A percentile compares a stretch with the other conserved stretches of the same genome.
phyloP scores from a whole-genome alignment of 179 eudicot species.

The Spinacia oleracea region DNA sequence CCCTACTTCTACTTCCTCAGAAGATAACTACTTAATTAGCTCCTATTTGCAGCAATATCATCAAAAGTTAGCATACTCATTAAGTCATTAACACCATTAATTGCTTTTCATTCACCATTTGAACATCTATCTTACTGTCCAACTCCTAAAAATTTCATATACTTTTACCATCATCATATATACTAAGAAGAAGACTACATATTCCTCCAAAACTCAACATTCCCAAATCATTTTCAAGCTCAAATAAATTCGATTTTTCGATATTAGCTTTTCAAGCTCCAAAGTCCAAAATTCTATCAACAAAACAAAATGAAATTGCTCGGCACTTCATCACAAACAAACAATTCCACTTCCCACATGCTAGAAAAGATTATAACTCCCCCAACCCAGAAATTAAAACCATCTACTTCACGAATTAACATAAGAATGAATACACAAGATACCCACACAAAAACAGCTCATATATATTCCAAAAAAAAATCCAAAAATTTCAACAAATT shows the following conservation, averaged over 20 bases:
- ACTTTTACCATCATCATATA: neutral
- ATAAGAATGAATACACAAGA: neutral
- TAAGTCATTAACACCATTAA: neutral
- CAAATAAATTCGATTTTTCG: neutral
- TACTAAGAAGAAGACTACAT: conserved; percentile 11
- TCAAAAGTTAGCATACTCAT: neutral
- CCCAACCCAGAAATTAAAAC: conserved; percentile 9
- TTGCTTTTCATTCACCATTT: neutral
- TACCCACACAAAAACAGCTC: neutral
- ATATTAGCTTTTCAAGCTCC: neutral
- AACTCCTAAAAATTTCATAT: conserved; percentile 9
- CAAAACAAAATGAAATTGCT: neutral
- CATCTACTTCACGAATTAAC: conserved; percentile 3
- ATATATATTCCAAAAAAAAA: neutral
- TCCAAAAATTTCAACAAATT: neutral
- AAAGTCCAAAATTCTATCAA: neutral
- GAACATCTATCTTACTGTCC: conserved; percentile 6
- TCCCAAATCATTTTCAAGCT: neutral
- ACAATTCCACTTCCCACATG: conserved; percentile 8
- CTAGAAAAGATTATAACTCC: conserved; percentile 14
- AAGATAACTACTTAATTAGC: neutral
- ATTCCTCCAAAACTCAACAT: conserved; percentile 9
- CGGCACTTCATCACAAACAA: neutral
- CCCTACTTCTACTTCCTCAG: neutral
- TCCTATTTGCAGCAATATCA: neutral